Conservation (phyloP, 2,329 filamentous ascomycete species). For the Sordariomycetes sp. region DNA sequence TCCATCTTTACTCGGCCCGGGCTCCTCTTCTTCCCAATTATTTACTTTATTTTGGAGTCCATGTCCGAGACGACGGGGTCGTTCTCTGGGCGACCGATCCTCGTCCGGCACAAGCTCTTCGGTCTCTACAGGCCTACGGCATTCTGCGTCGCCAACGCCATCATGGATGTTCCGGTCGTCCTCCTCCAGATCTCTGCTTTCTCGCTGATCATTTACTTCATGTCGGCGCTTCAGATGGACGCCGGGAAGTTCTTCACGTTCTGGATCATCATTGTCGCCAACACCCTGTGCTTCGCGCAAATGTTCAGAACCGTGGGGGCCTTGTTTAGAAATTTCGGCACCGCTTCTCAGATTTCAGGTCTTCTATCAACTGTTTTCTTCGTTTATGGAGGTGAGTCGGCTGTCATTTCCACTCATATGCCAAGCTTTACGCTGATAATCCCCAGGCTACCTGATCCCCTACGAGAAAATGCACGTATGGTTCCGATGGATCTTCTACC, state of each 20-base stretch:
- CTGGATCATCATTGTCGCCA: constrained; percentile 48
- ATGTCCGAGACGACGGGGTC: constrained; percentile 20
- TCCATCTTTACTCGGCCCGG: constrained; percentile 41
- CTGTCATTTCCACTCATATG: too few relatives aligned
- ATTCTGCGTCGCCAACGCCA: constrained; percentile 25
- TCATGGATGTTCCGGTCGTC: constrained; percentile 31
- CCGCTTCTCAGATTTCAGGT: constrained; percentile 15
- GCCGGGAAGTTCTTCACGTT: constrained; percentile 47
- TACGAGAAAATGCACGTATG: constrained; percentile 30
- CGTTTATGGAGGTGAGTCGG: constrained; percentile 13
- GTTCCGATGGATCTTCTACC: constrained; percentile 46
- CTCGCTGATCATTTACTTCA: constrained; percentile 23
- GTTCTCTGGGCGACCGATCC: constrained; percentile 18
- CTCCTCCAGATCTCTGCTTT: constrained; percentile 42
- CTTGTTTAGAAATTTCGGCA: constrained; percentile 38
- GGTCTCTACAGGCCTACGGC: constrained; percentile 20
- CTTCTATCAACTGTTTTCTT: constrained; percentile 16
- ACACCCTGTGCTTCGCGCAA: constrained; percentile 49
- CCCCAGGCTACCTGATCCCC: constrained; percentile 27
- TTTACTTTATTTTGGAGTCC: constrained; percentile 33
- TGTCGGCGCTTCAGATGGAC: constrained; percentile 16
- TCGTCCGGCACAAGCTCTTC: constrained; percentile 19
- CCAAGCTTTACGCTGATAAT: background rate
- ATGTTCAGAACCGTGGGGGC: constrained; percentile 58
- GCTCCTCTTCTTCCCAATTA: constrained; percentile 20